phyloP scores from a whole-genome alignment of 352 stramenopile genomes.

The Phytophthora niederhauseri region DNA sequence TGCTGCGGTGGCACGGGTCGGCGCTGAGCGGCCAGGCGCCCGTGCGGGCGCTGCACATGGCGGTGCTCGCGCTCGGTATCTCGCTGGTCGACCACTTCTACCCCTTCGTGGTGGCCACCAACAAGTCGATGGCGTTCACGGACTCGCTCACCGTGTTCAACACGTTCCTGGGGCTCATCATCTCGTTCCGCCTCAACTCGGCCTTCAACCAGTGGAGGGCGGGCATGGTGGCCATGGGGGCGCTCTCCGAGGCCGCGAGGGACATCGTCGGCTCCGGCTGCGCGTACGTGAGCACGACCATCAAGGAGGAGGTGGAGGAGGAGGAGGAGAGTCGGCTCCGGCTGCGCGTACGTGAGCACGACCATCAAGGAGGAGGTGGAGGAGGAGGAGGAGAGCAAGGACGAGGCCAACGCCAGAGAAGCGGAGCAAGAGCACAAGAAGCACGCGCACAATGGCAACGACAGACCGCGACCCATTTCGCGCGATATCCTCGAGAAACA shows the following conservation, averaged over 20 bases:
- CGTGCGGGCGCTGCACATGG: slow-evolving; percentile 66
- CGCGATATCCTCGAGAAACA: slow-evolving; percentile 66
- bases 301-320: slow-evolving; percentile 29
- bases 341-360: slow-evolving; percentile 65
- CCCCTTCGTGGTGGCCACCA: slow-evolving; percentile 62
- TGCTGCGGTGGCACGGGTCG: slow-evolving; percentile 73
- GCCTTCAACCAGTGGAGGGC: slow-evolving; percentile 78
- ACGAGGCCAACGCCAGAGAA: slow-evolving; percentile 4
- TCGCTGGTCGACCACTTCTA: slow-evolving; percentile 52
- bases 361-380: slow-evolving; percentile 36
- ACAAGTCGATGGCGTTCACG: slow-evolving; percentile 70
- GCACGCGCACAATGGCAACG: neutral
- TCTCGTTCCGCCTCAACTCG: slow-evolving; percentile 83
- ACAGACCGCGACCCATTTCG: slow-evolving; percentile 40
- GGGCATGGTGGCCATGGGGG: slow-evolving; percentile 70
- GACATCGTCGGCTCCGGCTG: slow-evolving; percentile 69
- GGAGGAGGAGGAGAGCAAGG: slow-evolving; percentile 6
- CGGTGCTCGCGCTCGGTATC: slow-evolving; percentile 55
- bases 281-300: slow-evolving; percentile 60
- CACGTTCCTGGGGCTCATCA: slow-evolving; percentile 75
- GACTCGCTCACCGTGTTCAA: slow-evolving; percentile 85
- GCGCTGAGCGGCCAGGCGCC: slow-evolving; percentile 69
- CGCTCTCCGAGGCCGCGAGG: slow-evolving; percentile 58
- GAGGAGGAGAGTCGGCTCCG: slow-evolving; percentile 65
- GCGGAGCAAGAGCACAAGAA: neutral